Percentiles rank a stretch among this genome's conserved stretches.
phyloP scores from a whole-genome alignment of 1,284 basidiomycete genomes.

The Malassezia vespertilionis region DNA sequence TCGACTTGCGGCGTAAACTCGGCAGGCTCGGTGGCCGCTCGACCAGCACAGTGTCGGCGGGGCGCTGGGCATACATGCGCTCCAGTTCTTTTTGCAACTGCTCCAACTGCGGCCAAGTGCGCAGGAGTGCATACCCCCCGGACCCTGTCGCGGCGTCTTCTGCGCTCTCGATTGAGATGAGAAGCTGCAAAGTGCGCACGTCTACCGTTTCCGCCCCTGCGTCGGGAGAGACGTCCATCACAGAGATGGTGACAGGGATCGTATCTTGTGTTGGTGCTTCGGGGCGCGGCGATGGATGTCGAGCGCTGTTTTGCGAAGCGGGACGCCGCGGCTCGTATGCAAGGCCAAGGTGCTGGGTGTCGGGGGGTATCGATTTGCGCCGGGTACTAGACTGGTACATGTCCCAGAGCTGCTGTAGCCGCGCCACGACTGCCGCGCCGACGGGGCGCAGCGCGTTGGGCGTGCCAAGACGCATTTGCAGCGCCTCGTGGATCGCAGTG shows the following conservation, averaged over 20 bases:
- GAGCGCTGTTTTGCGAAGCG: not conserved
- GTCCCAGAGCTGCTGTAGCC: constrained; percentile 15
- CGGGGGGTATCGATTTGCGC: no score
- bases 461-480: not conserved
- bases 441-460: not conserved
- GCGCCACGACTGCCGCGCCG: not conserved
- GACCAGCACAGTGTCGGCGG: constrained; percentile 17
- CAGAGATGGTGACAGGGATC: constrained; percentile 2
- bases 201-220: constrained; percentile 29
- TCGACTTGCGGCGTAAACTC: constrained; percentile 21
- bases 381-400: not conserved
- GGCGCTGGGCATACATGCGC: constrained; percentile 20
- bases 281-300: not conserved
- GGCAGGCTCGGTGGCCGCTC: constrained; percentile 25
- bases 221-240: constrained; percentile 31
- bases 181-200: constrained; percentile 29
- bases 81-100: constrained; percentile 30
- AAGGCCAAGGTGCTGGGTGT: not conserved
- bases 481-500: not conserved
- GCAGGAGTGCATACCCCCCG: constrained; percentile 37
- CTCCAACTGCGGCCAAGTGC: constrained; percentile 40
- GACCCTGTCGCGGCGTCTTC: constrained; percentile 13
- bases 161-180: constrained; percentile 36
- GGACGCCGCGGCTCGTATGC: constrained; percentile 11
- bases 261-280: not conserved